phyloP scores from a whole-genome alignment of 2,329 filamentous ascomycete genomes.

The Scedosporium boydii region DNA sequence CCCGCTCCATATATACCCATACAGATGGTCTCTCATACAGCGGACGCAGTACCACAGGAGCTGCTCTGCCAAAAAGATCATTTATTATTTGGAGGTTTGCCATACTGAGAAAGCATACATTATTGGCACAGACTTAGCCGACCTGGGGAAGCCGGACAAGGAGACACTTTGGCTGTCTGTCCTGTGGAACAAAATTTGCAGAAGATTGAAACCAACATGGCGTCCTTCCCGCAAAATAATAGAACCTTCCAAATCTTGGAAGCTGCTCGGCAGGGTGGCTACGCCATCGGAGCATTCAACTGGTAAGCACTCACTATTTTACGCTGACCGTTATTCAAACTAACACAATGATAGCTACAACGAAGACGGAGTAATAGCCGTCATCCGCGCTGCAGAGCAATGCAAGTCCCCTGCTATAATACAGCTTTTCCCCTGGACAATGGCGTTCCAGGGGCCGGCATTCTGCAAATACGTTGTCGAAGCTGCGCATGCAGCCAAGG shows the following conservation, averaged over 20 bases:
- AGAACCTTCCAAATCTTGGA: slow-evolving; percentile 29
- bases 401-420: slow-evolving; percentile 52
- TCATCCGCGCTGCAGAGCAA: slow-evolving; percentile 50
- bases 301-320: slow-evolving; percentile 20
- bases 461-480: slow-evolving; percentile 37
- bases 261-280: slow-evolving; percentile 33
- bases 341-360: slow-evolving; percentile 35
- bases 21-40: no score
- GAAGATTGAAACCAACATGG: no score
- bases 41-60: no score
- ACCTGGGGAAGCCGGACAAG: no score
- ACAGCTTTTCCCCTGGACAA: slow-evolving; percentile 57
- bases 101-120: no score
- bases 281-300: slow-evolving; percentile 34
- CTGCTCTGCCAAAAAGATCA: no score
- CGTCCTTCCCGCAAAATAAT: slow-evolving; percentile 11
- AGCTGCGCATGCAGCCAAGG: slow-evolving; percentile 36
- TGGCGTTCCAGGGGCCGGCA: slow-evolving; percentile 43
- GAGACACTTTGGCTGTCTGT: no score
- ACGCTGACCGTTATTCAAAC: not conserved
- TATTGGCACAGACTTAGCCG: no score
- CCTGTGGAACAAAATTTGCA: no score
- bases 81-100: no score
- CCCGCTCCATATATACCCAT: no score
- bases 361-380: slow-evolving; percentile 52